Percentiles rank a stretch among this genome's conserved stretches.
These are phyloP conservation scores for Trichoderma atrobrunneum DNA, from an alignment of 2,329 filamentous ascomycete genomes.

Conservation along the genomic window DNA sequence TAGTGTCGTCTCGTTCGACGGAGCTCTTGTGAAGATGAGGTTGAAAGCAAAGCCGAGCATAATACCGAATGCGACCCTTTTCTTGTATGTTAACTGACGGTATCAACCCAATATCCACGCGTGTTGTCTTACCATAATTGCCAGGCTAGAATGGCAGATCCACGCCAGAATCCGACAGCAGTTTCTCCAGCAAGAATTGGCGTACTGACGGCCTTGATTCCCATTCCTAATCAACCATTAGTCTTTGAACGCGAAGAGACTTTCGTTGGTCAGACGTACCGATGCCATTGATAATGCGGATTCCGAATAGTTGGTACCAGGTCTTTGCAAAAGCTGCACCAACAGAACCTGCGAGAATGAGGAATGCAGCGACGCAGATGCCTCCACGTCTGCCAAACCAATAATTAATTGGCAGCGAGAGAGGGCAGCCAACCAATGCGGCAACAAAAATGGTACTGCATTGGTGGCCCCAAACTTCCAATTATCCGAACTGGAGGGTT, in stretches of 20 bases:
- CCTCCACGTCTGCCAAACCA: constrained; percentile 40
- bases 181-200: constrained; percentile 48
- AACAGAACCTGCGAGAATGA: constrained; percentile 41
- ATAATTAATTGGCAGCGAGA: constrained; percentile 42
- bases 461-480: constrained; percentile 43
- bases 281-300: constrained; percentile 39
- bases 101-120: background rate
- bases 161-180: constrained; percentile 47
- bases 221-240: constrained; percentile 39
- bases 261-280: constrained; percentile 29
- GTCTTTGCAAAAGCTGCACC: constrained; percentile 34
- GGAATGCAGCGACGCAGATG: constrained; percentile 38
- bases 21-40: constrained; percentile 34
- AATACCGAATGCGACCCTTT: constrained; percentile 37
- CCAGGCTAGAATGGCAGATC: constrained; percentile 47
- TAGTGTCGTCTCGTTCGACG: constrained; percentile 21
- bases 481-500: constrained; percentile 25
- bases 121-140: constrained; percentile 38
- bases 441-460: constrained; percentile 40
- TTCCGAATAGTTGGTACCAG: constrained; percentile 35
- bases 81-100: constrained; percentile 15
- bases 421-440: constrained; percentile 38
- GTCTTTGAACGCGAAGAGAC: constrained; percentile 10
- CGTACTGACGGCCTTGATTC: constrained; percentile 48
- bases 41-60: constrained; percentile 38